Conservation (phyloP, 148 eudicot genomes). For the Selenicereus undatus region DNA sequence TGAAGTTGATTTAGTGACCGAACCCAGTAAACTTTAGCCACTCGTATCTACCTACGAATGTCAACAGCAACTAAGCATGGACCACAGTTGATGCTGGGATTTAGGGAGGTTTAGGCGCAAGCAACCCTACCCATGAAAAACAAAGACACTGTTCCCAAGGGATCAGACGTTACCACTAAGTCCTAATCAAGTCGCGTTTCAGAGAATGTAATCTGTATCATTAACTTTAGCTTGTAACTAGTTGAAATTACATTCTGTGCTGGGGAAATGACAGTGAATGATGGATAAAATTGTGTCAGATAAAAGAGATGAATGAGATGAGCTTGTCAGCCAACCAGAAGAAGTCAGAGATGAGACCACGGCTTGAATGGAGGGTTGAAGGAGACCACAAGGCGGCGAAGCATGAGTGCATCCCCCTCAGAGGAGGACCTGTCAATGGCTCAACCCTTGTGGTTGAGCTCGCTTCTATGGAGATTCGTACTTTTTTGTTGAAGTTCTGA, state of each 20-base stretch:
- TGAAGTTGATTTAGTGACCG: too few species aligned
- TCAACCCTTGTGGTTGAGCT: conserved; percentile 72
- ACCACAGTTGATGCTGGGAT: too few species aligned
- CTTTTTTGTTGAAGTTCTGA: conserved; percentile 57
- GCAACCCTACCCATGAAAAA: not conserved
- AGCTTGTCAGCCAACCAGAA: conserved; percentile 90
- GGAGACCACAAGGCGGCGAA: conserved; percentile 25
- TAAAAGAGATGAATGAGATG: conserved; percentile 58
- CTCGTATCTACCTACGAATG: too few species aligned
- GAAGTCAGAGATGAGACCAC: conserved; percentile 58
- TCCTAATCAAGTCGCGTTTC: too few species aligned
- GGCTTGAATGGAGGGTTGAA: conserved; percentile 61
- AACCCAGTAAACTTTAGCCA: too few species aligned
- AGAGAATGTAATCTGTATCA: too few species aligned
- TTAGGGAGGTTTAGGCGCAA: not conserved
- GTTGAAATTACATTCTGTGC: too few species aligned
- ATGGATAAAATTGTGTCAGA: conserved; percentile 33
- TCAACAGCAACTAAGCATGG: too few species aligned
- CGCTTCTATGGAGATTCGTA: conserved; percentile 89
- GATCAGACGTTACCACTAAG: too few species aligned
- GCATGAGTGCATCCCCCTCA: conserved; percentile 23
- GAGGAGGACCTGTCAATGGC: conserved; percentile 56
- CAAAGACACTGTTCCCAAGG: too few species aligned
- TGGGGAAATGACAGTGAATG: not conserved
- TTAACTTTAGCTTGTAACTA: too few species aligned